Percentiles rank a stretch among this genome's conserved stretches.
phyloP scores from a whole-genome alignment of 2,329 filamentous ascomycete genomes.

The Colletotrichum somersetense region DNA sequence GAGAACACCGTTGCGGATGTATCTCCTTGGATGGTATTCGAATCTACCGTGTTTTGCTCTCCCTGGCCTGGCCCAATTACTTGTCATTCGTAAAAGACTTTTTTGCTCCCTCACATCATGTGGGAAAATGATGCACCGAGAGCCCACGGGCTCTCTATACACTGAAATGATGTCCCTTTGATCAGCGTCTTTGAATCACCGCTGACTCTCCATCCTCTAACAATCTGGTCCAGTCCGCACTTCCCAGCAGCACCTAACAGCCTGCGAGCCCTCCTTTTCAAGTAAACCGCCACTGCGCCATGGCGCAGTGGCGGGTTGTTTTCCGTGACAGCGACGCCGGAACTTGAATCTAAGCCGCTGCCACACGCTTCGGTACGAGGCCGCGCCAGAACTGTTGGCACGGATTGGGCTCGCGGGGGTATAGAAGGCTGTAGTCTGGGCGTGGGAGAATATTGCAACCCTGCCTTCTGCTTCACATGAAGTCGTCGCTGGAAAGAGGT shows the following conservation, averaged over 20 bases:
- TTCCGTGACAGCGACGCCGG: slow-evolving; percentile 17
- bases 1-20: neutral
- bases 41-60: slow-evolving; percentile 24
- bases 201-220: neutral
- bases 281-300: slow-evolving; percentile 5
- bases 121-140: neutral
- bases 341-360: slow-evolving; percentile 9
- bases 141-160: slow-evolving; percentile 4
- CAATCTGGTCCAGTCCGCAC: slow-evolving; percentile 5
- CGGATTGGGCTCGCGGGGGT: slow-evolving; percentile 15
- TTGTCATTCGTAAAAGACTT: slow-evolving; percentile 22
- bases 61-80: neutral
- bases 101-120: slow-evolving; percentile 15
- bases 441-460: slow-evolving; percentile 38
- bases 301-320: slow-evolving; percentile 12
- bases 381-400: slow-evolving; percentile 26
- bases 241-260: slow-evolving; percentile 14
- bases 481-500: slow-evolving; percentile 69
- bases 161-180: slow-evolving; percentile 7
- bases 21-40: slow-evolving; percentile 1
- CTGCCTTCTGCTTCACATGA: slow-evolving; percentile 70
- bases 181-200: slow-evolving; percentile 16
- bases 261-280: slow-evolving; percentile 16
- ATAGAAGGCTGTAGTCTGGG: slow-evolving; percentile 25
- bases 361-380: slow-evolving; percentile 21